A percentile compares a stretch with the other conserved stretches of the same genome.
Conservation (phyloP, 1,284 basidiomycete species). For the Cryptococcus jaspeensis region DNA sequence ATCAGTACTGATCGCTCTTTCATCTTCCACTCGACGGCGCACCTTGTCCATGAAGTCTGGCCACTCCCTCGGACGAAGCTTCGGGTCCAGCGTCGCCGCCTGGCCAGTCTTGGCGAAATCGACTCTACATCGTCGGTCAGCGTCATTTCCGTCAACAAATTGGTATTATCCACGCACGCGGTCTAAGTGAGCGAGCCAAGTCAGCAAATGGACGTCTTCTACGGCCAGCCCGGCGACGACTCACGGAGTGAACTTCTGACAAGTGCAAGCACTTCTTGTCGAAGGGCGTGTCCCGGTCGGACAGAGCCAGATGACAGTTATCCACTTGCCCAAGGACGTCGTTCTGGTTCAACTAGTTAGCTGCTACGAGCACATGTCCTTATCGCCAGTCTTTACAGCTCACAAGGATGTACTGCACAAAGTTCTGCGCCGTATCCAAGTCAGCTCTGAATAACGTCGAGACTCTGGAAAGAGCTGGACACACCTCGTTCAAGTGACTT, state of each 20-base stretch:
- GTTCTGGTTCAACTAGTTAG: conserved; percentile 20
- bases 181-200: conserved; percentile 21
- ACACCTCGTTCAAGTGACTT: conserved; percentile 46
- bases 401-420: conserved; percentile 45
- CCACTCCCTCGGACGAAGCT: conserved; percentile 37
- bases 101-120: conserved; percentile 53
- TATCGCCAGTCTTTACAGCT: neutral
- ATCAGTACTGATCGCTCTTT: neutral
- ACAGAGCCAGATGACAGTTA: conserved; percentile 46
- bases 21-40: neutral
- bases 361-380: neutral
- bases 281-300: conserved; percentile 32
- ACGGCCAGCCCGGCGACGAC: conserved; percentile 4
- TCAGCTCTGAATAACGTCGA: neutral
- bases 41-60: conserved; percentile 52
- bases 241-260: conserved; percentile 42
- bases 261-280: conserved; percentile 27
- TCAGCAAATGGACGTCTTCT: conserved; percentile 10
- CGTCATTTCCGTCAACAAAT: neutral
- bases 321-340: conserved; percentile 50
- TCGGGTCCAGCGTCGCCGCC: conserved; percentile 33
- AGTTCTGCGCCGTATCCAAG: conserved; percentile 28
- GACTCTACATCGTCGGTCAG: conserved; percentile 26
- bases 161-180: conserved; percentile 22
- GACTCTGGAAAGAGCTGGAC: conserved; percentile 10